phyloP scores from a whole-genome alignment of 768 basidiomycete species.

The Mycena galopus region DNA sequence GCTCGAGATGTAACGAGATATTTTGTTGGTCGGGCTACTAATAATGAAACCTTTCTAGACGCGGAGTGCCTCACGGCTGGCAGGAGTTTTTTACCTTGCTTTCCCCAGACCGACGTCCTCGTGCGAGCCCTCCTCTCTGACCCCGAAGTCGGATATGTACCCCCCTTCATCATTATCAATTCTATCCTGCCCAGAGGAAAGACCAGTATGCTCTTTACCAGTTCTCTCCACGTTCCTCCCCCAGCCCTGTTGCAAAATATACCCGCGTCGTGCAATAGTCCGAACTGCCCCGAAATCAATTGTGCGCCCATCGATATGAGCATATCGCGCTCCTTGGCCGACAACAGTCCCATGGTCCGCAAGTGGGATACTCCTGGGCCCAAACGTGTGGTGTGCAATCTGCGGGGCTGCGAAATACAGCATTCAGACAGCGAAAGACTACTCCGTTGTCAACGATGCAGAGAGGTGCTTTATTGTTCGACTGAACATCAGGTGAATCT shows the following conservation, averaged over 20 bases:
- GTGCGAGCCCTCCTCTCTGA: constrained; percentile 37
- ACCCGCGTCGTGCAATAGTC: constrained; percentile 24
- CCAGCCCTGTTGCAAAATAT: constrained; percentile 8
- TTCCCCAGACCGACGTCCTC: constrained; percentile 29
- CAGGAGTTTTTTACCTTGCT: constrained; percentile 16
- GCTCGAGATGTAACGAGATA: background rate
- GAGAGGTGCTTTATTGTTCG: constrained; percentile 36
- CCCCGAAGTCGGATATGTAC: constrained; percentile 39
- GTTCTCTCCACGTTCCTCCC: constrained; percentile 21
- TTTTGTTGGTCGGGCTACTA: background rate
- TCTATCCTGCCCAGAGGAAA: constrained; percentile 18
- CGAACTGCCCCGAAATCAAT: background rate
- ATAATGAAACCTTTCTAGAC: background rate
- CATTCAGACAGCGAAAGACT: constrained; percentile 20
- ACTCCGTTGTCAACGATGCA: constrained; percentile 34
- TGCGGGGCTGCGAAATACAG: constrained; percentile 27
- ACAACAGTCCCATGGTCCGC: constrained; percentile 20
- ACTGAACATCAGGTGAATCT: constrained; percentile 15
- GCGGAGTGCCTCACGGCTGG: background rate
- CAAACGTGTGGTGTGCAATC: constrained; percentile 30
- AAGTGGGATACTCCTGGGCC: background rate
- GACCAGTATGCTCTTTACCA: constrained; percentile 33
- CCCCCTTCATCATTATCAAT: constrained; percentile 39
- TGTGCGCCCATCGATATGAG: constrained; percentile 30
- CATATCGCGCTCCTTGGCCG: constrained; percentile 9